Conservation (phyloP, 768 basidiomycete genomes). For the Nevesoporus exiguus region DNA sequence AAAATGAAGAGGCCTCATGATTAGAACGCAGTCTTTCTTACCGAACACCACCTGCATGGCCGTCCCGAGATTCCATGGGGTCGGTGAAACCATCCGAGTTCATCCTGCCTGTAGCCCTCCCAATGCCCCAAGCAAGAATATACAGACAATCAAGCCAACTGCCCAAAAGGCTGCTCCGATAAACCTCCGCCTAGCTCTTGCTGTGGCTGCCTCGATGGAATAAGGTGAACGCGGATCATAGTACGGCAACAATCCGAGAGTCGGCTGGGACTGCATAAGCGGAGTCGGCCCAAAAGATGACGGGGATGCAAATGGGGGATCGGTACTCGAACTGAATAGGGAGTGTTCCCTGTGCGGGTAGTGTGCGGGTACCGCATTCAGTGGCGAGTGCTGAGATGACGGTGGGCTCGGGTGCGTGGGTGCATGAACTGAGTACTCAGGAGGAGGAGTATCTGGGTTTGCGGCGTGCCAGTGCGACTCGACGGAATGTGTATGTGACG, state of each 20-base stretch:
- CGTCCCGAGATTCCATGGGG: background rate
- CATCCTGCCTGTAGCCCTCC: conserved; percentile 11
- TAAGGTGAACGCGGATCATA: conserved; percentile 43
- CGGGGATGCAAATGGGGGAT: conserved; percentile 17
- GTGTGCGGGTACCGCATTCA: conserved; percentile 10
- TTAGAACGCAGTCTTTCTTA: background rate
- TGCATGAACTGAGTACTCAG: conserved; percentile 25
- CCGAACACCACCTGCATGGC: background rate
- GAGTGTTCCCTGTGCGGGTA: conserved; percentile 14
- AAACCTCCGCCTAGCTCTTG: conserved; percentile 44
- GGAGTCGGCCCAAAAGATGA: conserved; percentile 40
- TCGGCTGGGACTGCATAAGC: conserved; percentile 33
- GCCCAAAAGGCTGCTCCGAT: conserved; percentile 40
- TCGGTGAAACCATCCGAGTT: background rate
- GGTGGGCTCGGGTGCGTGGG: conserved; percentile 11
- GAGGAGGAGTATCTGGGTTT: conserved; percentile 31
- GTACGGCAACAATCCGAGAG: conserved; percentile 36
- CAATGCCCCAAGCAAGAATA: conserved; percentile 28
- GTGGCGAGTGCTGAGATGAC: conserved; percentile 19
- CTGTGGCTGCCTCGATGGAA: conserved; percentile 35
- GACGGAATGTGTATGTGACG: conserved; percentile 10
- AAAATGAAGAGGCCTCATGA: background rate
- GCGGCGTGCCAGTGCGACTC: conserved; percentile 17
- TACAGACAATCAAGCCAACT: conserved; percentile 29
- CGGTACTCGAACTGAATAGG: conserved; percentile 15